Evolutionary conservation across 306 rosid genomes (phyloP).

Genomic region (Vicia sativa): DNA sequence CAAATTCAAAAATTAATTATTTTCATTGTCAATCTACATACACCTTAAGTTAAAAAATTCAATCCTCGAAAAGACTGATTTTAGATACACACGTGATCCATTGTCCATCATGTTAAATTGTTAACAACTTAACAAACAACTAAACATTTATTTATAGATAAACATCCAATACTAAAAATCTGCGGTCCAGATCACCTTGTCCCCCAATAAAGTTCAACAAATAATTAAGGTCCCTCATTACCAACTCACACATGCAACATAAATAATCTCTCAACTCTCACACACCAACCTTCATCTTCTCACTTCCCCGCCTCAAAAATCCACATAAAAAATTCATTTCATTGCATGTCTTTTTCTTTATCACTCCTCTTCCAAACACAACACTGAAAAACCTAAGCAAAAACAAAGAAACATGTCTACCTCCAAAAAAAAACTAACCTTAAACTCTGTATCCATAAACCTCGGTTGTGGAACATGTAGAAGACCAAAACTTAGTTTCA

Average conservation of each 20-base stretch:
- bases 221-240: slow-evolving; percentile 37
- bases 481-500: slow-evolving; percentile 48
- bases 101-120: background rate
- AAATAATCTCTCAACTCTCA: background rate
- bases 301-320: background rate
- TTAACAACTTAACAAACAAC: background rate
- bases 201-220: slow-evolving; percentile 36
- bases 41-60: no score
- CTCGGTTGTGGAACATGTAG: slow-evolving; percentile 75
- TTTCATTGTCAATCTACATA: no score
- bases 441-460: slow-evolving; percentile 58
- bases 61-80: background rate
- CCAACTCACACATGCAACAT: slow-evolving; percentile 41
- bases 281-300: background rate
- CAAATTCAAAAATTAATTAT: no score
- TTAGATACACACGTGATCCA: background rate
- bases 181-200: slow-evolving; percentile 43
- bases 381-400: slow-evolving; percentile 38
- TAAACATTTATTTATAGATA: background rate
- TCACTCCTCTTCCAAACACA: background rate
- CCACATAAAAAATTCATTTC: background rate
- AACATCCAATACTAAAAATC: background rate
- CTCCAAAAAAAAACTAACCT: slow-evolving; percentile 49
- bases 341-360: slow-evolving; percentile 10
- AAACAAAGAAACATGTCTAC: slow-evolving; percentile 44